These are phyloP conservation scores for Hypoxylon rubiginosum DNA, from an alignment of 2,329 filamentous ascomycete species.

Conservation along the genomic window DNA sequence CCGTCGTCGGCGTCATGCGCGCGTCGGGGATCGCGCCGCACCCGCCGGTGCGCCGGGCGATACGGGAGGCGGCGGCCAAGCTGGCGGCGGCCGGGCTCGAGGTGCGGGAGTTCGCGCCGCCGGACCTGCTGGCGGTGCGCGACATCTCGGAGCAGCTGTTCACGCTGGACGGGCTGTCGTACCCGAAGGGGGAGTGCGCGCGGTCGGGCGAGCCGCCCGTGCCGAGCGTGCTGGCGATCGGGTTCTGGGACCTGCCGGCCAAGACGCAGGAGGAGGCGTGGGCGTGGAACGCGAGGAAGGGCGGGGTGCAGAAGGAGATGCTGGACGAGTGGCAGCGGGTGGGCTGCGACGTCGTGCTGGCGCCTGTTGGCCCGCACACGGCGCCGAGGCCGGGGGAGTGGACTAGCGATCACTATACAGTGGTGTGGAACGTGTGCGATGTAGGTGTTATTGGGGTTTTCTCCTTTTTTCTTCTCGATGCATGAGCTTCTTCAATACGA, in stretches of 20 bases:
- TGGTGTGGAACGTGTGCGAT: conserved; percentile 54
- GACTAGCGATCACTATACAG: conserved; percentile 53
- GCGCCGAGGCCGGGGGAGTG: conserved; percentile 52
- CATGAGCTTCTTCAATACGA: background rate
- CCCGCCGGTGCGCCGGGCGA: conserved; percentile 49
- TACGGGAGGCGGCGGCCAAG: conserved; percentile 48
- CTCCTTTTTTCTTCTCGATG: background rate
- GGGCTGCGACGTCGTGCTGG: conserved; percentile 49
- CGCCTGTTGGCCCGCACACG: conserved; percentile 51
- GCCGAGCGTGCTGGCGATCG: conserved; percentile 51
- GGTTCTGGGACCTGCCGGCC: conserved; percentile 51
- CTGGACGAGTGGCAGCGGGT: conserved; percentile 54
- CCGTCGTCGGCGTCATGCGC: conserved; percentile 50
- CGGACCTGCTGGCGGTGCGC: conserved; percentile 50
- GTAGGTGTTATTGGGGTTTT: conserved; percentile 33
- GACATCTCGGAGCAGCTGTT: conserved; percentile 52
- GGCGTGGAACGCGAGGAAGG: conserved; percentile 53
- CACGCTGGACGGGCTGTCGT: conserved; percentile 54
- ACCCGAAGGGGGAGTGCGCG: conserved; percentile 50
- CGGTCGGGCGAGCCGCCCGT: conserved; percentile 53
- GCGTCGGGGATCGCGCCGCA: conserved; percentile 50
- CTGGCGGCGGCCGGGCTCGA: conserved; percentile 49
- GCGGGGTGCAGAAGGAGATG: conserved; percentile 52
- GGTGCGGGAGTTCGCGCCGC: conserved; percentile 50
- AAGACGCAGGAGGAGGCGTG: conserved; percentile 54